Base-by-base conservation (phyloP, 1,284 basidiomycete species). In the Fereydounia khargensis region DNA sequence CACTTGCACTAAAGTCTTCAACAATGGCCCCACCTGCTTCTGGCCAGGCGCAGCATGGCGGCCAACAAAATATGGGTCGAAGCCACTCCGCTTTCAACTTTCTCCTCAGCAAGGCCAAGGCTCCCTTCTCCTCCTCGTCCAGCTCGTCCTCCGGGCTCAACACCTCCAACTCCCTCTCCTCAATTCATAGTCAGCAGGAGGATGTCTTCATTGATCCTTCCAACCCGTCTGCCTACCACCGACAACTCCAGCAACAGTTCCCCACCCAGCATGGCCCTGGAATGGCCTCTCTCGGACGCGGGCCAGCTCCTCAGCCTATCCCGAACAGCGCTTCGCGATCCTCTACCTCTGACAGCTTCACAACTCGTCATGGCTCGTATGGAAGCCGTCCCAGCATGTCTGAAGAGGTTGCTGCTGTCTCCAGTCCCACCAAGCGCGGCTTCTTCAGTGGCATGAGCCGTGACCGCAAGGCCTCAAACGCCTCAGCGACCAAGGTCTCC, bases 51-150 rank as follows among this genome's bases (percentile, higher is more conserved):
- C n/a, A n/a, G n/a, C n/a, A n/a, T n/a, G n/a, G n/a, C n/a, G n/a
- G n/a, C n/a, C 31, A 41, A 4, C 58, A 64, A 35, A 43, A 40
- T 6, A 65, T 71, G 20, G 62, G 64, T 21, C 48, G 67, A 19
- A 68, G 65, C 38, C 67, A 68, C 22, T 68, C 65, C 6, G 56
- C 68, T 10, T 62, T 71, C 56, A 69, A 69, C 50, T 70, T 71
- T 33, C 45, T 71, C 17, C 44, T 71, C 34, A 62, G 46, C 47
- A 71, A 69, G 44, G 68, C 68, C 3, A 71, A 71, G 41, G 59
- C 47, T 17, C 53, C 64, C 21, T 69, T 69, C 39, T 60, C 63
- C 20, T 65, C 62, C 3, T 62, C 62, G 1, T 47, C 51, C 7
- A 54, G 50, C 36, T 57, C 56, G 1, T 22, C 27, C 3, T 40